Evolutionary conservation across 495 filamentous ascomycete species (phyloP), one percentile per base, ranked within the genome.

Genomic region (Penicillium egyptiacum): DNA sequence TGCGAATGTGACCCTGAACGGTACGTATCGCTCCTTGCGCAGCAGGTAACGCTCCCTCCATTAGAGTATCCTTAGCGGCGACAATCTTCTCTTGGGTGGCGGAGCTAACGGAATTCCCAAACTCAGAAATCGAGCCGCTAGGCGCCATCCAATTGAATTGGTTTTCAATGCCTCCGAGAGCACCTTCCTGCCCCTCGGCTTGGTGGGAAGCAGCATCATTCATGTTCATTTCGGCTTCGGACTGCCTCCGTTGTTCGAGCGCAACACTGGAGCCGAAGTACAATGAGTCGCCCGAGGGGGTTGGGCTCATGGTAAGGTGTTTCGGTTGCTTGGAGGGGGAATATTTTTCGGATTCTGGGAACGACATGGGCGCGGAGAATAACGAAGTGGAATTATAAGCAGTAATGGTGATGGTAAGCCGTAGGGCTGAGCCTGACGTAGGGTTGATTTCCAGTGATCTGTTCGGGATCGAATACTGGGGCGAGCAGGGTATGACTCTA

Each of bases 391-490:
- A 7, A 53, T 26, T 40, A 20, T 20, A 44, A 17, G 37, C 17
- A 51, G 30, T 26, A 20, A 53, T 26, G 35, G 30, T 60, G 53
- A 42, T 57, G 60, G 54, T 60, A 53, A 57, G 50, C 35, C 50
- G 53, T 60, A 64, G 64, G 64, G 64, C 64, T 67, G 64, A 64
- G 51, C 5, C 22, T 42, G 19, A 40, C 44, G 49, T 50, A 44
- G 41, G 41, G 35, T 37, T 37, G 43, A 39, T 33, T n/a, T 17
- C 43, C 44, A 35, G 59, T n/a, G 49, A 26, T 48, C 45, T 17
- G n/a, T 31, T n/a, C n/a, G 19, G 19, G 43, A 47, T 46, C 2
- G 31, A 39, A 7, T 39, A 39, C 9, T 14, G 26, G 26, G 17
- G 4, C 19, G 49, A 35, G 23, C 11, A 31, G 47, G 51, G 23